A percentile compares a stretch with the other conserved stretches of the same genome.
These are phyloP conservation scores for Ophiocytium majus DNA, from an alignment of 352 stramenopile genomes.

Conservation along the genomic window DNA sequence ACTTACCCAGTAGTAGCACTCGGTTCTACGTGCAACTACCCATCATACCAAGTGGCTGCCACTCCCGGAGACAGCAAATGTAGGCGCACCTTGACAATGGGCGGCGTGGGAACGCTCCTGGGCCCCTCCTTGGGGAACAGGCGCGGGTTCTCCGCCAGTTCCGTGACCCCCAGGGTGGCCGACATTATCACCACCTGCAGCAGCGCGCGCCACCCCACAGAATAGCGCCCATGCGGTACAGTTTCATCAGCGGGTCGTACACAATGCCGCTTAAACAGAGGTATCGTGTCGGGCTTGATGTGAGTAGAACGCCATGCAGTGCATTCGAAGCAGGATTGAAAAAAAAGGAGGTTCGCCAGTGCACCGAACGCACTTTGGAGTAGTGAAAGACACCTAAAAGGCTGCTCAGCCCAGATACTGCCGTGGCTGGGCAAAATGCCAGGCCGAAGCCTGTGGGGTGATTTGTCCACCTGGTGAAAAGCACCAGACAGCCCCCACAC, in stretches of 20 bases:
- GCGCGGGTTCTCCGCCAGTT: slow-evolving; percentile 89
- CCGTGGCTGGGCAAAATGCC: no score
- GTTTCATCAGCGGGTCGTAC: background rate
- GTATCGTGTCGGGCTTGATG: background rate
- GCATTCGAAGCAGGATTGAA: no score
- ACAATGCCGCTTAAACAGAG: background rate
- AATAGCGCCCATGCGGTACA: background rate
- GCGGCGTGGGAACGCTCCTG: slow-evolving; percentile 78
- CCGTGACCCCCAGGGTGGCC: slow-evolving; percentile 92
- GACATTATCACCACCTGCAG: slow-evolving; percentile 89
- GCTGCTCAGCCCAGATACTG: no score
- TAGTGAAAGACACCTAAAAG: no score
- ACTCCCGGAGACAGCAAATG: background rate
- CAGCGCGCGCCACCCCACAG: background rate
- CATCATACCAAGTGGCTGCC: no score
- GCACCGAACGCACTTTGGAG: no score
- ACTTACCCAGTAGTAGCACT: no score
- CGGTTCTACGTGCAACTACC: no score
- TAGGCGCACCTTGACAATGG: slow-evolving; percentile 5
- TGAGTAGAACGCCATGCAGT: background rate
- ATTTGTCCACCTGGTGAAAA: no score
- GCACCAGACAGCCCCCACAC: no score
- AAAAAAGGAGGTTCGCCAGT: no score
- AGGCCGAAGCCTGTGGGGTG: no score
- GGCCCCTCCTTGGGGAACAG: slow-evolving; percentile 77